These are phyloP conservation scores for Pseudonectria foliicola DNA, from an alignment of 2,329 filamentous ascomycete genomes.

Conservation along the genomic window DNA sequence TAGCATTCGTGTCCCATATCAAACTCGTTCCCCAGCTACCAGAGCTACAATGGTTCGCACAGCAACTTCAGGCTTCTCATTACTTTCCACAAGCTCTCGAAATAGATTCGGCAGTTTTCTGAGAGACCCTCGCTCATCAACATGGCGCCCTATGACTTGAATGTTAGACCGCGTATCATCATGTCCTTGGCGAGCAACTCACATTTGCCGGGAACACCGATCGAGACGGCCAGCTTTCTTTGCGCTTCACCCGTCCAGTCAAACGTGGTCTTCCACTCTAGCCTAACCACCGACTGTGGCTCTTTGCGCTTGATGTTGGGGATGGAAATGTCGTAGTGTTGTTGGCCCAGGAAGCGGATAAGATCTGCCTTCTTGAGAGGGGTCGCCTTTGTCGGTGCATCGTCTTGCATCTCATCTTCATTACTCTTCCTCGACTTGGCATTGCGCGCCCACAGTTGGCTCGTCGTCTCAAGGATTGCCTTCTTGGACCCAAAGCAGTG, in stretches of 20 bases:
- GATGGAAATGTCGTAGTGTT: conserved; percentile 39
- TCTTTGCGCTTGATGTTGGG: conserved; percentile 25
- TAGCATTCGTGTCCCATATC: conserved; percentile 1
- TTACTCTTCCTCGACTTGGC: conserved; percentile 15
- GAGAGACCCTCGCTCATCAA: conserved; percentile 49
- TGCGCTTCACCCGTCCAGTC: conserved; percentile 68
- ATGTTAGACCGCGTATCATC: conserved; percentile 8
- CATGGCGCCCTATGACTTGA: conserved; percentile 47
- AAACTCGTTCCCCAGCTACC: conserved; percentile 36
- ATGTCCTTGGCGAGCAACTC: conserved; percentile 28
- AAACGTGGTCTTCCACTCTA: conserved; percentile 59
- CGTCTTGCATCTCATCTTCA: conserved; percentile 16
- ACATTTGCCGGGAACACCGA: conserved; percentile 57
- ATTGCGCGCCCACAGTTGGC: conserved; percentile 18
- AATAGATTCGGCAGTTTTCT: conserved; percentile 55
- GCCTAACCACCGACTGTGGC: conserved; percentile 36
- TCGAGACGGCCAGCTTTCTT: conserved; percentile 47
- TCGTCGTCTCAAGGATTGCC: conserved; percentile 16
- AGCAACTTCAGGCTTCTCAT: conserved; percentile 48
- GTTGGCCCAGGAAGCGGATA: conserved; percentile 46
- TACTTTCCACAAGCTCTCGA: conserved; percentile 47
- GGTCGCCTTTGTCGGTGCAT: conserved; percentile 1
- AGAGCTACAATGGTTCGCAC: conserved; percentile 55
- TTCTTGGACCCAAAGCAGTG: conserved; percentile 34
- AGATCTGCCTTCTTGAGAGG: conserved; percentile 34